Evolutionary conservation across 805 yeast species (phyloP), one percentile per base, ranked within the genome.

Genomic region (Pichia gijzeniarum): DNA sequence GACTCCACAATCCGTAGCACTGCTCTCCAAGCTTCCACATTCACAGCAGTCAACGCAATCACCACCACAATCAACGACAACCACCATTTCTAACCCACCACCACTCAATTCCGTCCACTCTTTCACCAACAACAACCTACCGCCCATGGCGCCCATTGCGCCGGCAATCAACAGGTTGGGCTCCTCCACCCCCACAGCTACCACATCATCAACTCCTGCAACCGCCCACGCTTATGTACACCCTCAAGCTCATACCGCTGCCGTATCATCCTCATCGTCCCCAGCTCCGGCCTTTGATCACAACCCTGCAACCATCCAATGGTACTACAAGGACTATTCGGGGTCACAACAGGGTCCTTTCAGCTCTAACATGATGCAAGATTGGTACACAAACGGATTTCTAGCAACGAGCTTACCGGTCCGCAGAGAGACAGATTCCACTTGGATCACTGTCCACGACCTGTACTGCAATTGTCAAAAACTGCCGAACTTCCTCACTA

Each of bases 321-420:
- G 96, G 96, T 65, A 66, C 47, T 87, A 87, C 60, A 65, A 81
- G 44, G 96, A 87, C 60, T 79, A 86, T 0, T 61, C 71, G 35
- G 86, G 85, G 4, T 71, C 64, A 41, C 80, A 78, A 50, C 95
- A 86, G 59, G 96, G 96, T 19, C 95, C 96, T 3, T 87, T 87
- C 63, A 69, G 70, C 39, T 88, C 90, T 2, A 60, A 64, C 21
- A 64, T 74, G 63, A 87, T 87, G 96, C 90, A 85, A 52, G 77
- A 69, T 42, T 87, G 96, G 96, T 77, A 74, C 47, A 57, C 73
- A 8, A 73, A 72, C 36, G 77, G 79, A 2, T 85, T 82, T 63
- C 69, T 86, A 53, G 67, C 67, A 34, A 69, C 68, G 10, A 77
- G 72, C 47, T 67, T 87, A 50, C 64, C 65, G 35, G 66, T 88